Conservation (phyloP, 306 rosid species). For the Vigna reflexopilosa region DNA sequence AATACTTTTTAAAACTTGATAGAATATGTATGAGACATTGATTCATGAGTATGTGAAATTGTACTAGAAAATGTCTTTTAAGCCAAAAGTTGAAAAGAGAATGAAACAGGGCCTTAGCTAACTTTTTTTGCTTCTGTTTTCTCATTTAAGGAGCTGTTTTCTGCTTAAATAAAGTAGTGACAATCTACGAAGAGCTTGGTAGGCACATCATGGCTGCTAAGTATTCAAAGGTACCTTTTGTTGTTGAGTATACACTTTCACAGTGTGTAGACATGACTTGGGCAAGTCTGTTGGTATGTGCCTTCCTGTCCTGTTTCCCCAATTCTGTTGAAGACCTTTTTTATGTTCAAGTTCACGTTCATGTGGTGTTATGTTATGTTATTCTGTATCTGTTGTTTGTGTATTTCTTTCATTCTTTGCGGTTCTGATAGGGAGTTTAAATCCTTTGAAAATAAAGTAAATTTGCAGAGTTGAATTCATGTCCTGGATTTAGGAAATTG, state of each 20-base stretch:
- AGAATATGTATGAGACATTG: background rate
- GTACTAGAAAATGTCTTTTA: background rate
- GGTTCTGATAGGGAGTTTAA: slow-evolving; percentile 27
- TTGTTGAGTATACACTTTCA: background rate
- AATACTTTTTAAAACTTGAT: background rate
- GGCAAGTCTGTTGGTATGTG: background rate
- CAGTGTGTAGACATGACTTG: background rate
- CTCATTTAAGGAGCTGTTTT: slow-evolving; percentile 54
- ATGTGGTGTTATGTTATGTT: background rate
- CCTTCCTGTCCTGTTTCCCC: slow-evolving; percentile 5
- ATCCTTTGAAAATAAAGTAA: slow-evolving; percentile 7
- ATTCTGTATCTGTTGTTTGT: slow-evolving; percentile 21
- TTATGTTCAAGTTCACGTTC: background rate
- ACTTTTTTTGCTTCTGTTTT: slow-evolving; percentile 27
- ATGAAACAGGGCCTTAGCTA: background rate
- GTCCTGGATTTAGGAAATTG: slow-evolving; percentile 57
- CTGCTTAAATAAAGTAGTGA: slow-evolving; percentile 59
- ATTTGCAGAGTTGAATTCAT: slow-evolving; percentile 31
- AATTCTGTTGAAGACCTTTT: slow-evolving; percentile 10
- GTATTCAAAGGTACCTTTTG: slow-evolving; percentile 55
- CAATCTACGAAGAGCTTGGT: slow-evolving; percentile 56
- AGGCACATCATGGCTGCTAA: slow-evolving; percentile 57
- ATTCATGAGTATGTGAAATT: background rate
- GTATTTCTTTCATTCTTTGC: slow-evolving; percentile 17
- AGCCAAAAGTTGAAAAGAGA: background rate